Percentiles rank a stretch among this genome's conserved stretches.
Evolutionary conservation across 495 filamentous ascomycete genomes (phyloP).

Genomic region (Hyaloscypha finlandica): DNA sequence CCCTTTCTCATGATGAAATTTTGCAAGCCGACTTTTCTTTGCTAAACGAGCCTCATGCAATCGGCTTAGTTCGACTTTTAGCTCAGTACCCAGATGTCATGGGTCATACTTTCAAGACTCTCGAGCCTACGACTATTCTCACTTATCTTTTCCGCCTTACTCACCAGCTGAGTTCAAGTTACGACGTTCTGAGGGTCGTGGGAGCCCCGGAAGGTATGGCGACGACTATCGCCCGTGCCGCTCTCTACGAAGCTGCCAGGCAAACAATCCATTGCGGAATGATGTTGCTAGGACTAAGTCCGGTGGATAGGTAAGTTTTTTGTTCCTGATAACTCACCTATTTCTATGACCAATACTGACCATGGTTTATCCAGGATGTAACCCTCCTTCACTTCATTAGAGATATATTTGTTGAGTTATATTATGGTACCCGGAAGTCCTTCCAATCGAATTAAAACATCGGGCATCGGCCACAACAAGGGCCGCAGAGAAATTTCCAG

Average conservation of each 20-base stretch:
- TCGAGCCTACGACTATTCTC: conserved; percentile 5
- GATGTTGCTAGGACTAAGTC: background rate
- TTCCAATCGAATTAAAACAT: too few species aligned
- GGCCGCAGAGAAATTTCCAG: too few species aligned
- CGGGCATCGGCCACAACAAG: too few species aligned
- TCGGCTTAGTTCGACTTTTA: conserved; percentile 1
- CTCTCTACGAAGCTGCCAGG: conserved; percentile 5
- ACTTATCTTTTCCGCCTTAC: conserved; percentile 4
- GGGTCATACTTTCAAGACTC: conserved; percentile 5
- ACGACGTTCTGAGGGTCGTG: conserved; percentile 4
- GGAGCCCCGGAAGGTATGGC: conserved; percentile 5
- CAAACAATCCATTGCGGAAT: conserved; percentile 6
- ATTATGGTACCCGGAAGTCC: too few species aligned
- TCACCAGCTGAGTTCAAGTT: conserved; percentile 8
- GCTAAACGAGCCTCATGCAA: conserved; percentile 3
- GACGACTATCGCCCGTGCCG: conserved; percentile 3
- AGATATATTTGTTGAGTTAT: too few species aligned
- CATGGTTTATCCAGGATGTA: background rate
- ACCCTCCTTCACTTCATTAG: background rate
- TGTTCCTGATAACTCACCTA: background rate
- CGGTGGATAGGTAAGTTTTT: conserved; percentile 1
- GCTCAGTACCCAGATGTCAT: conserved; percentile 4
- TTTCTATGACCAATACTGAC: conserved; percentile 1
- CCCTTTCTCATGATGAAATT: background rate
- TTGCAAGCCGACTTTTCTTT: conserved; percentile 5